A percentile compares a stretch with the other conserved stretches of the same genome.
Evolutionary conservation across 2,329 filamentous ascomycete genomes (phyloP).

Genomic region (Fusarium kyushuense): DNA sequence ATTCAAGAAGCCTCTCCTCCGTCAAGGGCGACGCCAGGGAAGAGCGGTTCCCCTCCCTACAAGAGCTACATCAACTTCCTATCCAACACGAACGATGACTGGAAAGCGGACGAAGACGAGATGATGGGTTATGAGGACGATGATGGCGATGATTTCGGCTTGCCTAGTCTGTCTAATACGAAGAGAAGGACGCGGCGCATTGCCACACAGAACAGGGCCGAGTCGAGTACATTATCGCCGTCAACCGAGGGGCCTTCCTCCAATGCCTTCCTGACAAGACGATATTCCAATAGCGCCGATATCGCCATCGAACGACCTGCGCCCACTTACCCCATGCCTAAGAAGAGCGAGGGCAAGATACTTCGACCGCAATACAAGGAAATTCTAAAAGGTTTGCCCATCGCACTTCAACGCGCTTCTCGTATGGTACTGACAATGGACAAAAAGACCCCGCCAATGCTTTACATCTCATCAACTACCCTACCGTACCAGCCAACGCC

Average conservation of each 20-base stretch:
- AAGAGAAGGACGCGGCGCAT: constrained; percentile 74
- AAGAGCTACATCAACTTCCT: constrained; percentile 85
- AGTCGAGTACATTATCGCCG: constrained; percentile 53
- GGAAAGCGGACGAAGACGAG: constrained; percentile 81
- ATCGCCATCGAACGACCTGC: constrained; percentile 91
- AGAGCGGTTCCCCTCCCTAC: constrained; percentile 70
- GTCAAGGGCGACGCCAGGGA: constrained; percentile 62
- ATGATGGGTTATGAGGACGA: constrained; percentile 85
- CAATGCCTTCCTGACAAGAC: constrained; percentile 59
- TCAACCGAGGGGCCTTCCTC: constrained; percentile 55
- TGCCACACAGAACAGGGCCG: constrained; percentile 57
- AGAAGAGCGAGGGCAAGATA: constrained; percentile 94
- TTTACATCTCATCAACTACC: constrained; percentile 92
- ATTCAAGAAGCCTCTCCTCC: constrained; percentile 68
- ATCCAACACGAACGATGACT: constrained; percentile 84
- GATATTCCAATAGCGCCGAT: constrained; percentile 87
- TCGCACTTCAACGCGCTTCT: neutral
- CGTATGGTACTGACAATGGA: constrained; percentile 30
- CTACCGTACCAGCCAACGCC: constrained; percentile 77
- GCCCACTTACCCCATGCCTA: constrained; percentile 86
- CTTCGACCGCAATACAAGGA: constrained; percentile 97
- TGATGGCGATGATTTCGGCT: constrained; percentile 93
- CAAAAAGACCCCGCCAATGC: constrained; percentile 84
- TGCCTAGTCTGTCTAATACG: constrained; percentile 93
- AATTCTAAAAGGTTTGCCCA: constrained; percentile 75